Evolutionary conservation across 139 green algal genomes (phyloP).

Genomic region (Auxenochlorella pyrenoidosa): DNA sequence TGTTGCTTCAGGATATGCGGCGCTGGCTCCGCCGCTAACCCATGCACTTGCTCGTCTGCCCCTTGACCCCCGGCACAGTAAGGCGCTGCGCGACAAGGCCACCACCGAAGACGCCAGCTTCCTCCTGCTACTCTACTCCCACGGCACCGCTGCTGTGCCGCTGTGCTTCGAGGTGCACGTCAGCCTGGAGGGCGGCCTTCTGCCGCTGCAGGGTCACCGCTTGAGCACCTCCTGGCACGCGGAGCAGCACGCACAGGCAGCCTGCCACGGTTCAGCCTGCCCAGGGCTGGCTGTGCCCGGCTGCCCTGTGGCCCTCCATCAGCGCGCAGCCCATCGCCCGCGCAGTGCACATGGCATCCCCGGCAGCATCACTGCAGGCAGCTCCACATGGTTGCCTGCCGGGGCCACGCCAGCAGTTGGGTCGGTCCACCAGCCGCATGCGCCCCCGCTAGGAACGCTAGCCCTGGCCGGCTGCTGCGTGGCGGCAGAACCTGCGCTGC

Average conservation of each 20-base stretch:
- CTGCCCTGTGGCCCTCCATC: background rate
- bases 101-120: slow-evolving; percentile 15
- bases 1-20: too few relatives aligned
- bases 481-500: background rate
- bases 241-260: background rate
- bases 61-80: too few relatives aligned
- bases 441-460: too few relatives aligned
- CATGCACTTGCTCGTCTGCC: too few relatives aligned
- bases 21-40: too few relatives aligned
- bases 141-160: background rate
- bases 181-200: background rate
- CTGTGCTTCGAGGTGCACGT: slow-evolving; percentile 19
- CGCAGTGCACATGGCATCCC: background rate
- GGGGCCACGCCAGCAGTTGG: background rate
- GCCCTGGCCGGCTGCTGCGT: too few relatives aligned
- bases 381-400: too few relatives aligned
- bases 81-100: slow-evolving; percentile 33
- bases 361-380: background rate
- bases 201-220: background rate
- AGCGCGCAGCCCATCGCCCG: background rate
- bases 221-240: background rate
- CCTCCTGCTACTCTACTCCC: slow-evolving; percentile 37
- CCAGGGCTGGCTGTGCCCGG: background rate
- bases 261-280: background rate
- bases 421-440: too few relatives aligned